These are phyloP conservation scores for Suillus variegatus DNA, from an alignment of 768 basidiomycete species.

Conservation along the genomic window DNA sequence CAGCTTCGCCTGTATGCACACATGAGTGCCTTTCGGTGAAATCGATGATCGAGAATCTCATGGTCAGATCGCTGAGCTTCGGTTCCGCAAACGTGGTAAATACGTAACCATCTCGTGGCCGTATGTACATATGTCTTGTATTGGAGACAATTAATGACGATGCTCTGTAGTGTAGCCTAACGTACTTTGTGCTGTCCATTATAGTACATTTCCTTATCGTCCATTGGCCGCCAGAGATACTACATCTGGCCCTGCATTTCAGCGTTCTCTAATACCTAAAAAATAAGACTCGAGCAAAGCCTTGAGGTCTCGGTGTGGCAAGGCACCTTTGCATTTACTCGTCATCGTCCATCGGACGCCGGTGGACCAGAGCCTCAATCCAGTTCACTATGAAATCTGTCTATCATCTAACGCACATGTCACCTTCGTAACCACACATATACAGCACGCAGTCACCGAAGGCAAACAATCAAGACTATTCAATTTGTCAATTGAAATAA, in stretches of 20 bases:
- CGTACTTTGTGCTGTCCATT: constrained; percentile 6
- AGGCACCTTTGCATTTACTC: constrained; percentile 28
- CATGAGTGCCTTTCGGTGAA: constrained; percentile 1
- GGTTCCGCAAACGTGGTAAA: constrained; percentile 23
- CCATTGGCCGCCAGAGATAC: constrained; percentile 17
- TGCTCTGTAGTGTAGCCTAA: constrained; percentile 4
- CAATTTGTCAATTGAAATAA: constrained; percentile 17
- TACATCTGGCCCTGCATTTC: constrained; percentile 33
- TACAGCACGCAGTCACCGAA: neutral
- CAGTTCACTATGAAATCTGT: constrained; percentile 11
- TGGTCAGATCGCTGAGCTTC: constrained; percentile 12
- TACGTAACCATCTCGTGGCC: constrained; percentile 17
- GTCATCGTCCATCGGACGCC: constrained; percentile 32
- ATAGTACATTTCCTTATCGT: constrained; percentile 13
- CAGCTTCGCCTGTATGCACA: constrained; percentile 3
- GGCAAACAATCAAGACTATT: neutral
- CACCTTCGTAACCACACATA: neutral
- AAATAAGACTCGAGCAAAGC: constrained; percentile 20
- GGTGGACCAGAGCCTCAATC: constrained; percentile 25
- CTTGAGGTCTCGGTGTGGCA: constrained; percentile 37
- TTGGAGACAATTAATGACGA: constrained; percentile 2
- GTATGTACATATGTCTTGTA: neutral
- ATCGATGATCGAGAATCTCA: too few species aligned
- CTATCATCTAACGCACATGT: neutral
- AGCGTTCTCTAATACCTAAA: constrained; percentile 31